These are phyloP conservation scores for Cladosporium sp. DNA, from an alignment of 2,329 filamentous ascomycete genomes.

Conservation along the genomic window DNA sequence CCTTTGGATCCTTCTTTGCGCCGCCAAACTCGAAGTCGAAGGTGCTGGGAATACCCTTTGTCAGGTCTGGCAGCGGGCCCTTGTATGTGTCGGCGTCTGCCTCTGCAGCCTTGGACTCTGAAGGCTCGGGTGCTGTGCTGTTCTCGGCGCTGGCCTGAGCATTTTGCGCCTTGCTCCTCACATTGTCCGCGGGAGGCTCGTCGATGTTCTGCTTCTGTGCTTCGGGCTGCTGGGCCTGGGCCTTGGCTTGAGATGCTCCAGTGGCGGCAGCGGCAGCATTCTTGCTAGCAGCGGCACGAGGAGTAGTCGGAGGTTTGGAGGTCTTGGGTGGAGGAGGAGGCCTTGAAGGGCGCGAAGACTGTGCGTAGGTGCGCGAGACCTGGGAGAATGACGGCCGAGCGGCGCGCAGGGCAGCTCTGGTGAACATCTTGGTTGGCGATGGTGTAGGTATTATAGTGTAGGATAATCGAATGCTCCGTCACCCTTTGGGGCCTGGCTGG, in stretches of 20 bases:
- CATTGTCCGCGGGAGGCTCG: conserved; percentile 23
- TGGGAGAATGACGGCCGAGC: conserved; percentile 5
- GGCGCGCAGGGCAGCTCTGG: conserved; percentile 10
- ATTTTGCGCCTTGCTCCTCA: conserved; percentile 24
- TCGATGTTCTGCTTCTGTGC: conserved; percentile 28
- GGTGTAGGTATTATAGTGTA: too few species aligned
- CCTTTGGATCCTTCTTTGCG: conserved; percentile 28
- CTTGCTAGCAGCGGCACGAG: conserved; percentile 2
- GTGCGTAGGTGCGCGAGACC: conserved; percentile 10
- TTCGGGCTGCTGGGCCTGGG: conserved; percentile 23
- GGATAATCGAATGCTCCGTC: too few species aligned
- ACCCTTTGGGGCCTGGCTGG: too few species aligned
- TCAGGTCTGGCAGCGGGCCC: conserved; percentile 78
- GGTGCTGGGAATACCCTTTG: conserved; percentile 91
- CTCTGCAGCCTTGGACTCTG: conserved; percentile 14
- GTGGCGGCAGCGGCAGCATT: conserved; percentile 2
- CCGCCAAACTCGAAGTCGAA: conserved; percentile 68
- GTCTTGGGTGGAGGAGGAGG: conserved; percentile 10
- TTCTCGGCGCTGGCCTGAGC: conserved; percentile 27
- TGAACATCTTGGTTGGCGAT: conserved; percentile 12
- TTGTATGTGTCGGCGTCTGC: conserved; percentile 20
- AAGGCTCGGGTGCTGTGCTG: conserved; percentile 17
- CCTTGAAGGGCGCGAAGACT: conserved; percentile 10
- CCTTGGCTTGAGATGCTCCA: neutral
- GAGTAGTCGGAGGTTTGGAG: neutral